phyloP scores from a whole-genome alignment of 352 stramenopile species.

The Globisporangium splendens region DNA sequence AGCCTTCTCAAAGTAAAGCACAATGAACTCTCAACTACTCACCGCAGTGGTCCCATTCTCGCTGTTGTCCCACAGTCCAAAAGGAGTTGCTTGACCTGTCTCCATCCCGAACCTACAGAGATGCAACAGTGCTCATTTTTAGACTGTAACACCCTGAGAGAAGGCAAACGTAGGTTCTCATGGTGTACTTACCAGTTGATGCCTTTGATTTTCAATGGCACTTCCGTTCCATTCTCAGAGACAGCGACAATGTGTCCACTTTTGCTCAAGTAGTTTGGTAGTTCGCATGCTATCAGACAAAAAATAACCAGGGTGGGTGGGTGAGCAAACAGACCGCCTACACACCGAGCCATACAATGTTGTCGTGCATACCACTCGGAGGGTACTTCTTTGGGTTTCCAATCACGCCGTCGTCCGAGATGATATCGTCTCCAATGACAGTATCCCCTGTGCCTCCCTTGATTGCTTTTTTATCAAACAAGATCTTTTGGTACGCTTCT shows the following conservation, averaged over 20 bases:
- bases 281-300: conserved; percentile 28
- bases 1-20: too few species aligned
- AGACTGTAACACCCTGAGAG: too few species aligned
- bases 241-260: conserved; percentile 57
- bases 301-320: too few species aligned
- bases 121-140: not conserved
- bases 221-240: conserved; percentile 47
- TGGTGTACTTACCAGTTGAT: conserved; percentile 45
- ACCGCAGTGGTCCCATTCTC: conserved; percentile 68
- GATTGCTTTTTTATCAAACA: conserved; percentile 22
- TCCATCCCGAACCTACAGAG: conserved; percentile 52
- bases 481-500: conserved; percentile 12
- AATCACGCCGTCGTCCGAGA: conserved; percentile 59
- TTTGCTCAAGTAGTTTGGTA: conserved; percentile 71
- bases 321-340: not conserved
- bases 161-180: not conserved
- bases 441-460: conserved; percentile 7
- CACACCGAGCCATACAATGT: not conserved
- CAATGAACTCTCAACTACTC: conserved; percentile 1
- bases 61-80: conserved; percentile 68
- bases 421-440: conserved; percentile 14
- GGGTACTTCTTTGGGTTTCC: conserved; percentile 76
- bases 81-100: conserved; percentile 52
- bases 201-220: conserved; percentile 62
- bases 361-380: conserved; percentile 24